Base-by-base conservation (phyloP, 306 rosid species). In the Begonia loranthoides region DNA sequence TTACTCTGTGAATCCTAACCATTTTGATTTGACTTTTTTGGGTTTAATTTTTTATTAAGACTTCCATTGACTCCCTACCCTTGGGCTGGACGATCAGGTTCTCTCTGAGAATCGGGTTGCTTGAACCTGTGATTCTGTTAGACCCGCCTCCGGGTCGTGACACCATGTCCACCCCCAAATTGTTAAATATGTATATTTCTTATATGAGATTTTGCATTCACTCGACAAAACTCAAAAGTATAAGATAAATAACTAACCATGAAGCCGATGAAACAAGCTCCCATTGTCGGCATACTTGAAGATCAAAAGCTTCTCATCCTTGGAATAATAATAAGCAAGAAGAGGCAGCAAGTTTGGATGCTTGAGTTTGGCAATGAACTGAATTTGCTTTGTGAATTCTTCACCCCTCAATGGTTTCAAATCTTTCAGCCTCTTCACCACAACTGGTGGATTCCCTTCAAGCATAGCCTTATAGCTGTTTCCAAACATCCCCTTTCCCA, bases 361-460 rank as follows among this genome's bases (percentile, higher is more conserved):
- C 36, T 64, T 77, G 46, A 62, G 59, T 41, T 67, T 70, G 39
- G 83, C 74, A 70, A 84, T 73, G 49, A 47, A 4, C 36, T 57
- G 66, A 58, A 84, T 49, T 49, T 60, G 73, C 65, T 38, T 70
- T 13, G 22, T 56, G 56, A 84, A 84, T 17, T 84, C 95, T 9
- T 66, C 84, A 17, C 17, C 50, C 2, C 70, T 61, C 50, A 84
- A 38, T 6, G 95, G 87, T 58, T 80, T 77, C 75, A 84, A 59
- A 61, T 89, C 87, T 64, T 81, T 64, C 13, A 82, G 64, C 75
- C 90, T n/a, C 70, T 89, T 89, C 12, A 89, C 95, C 12, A 89
- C 85, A 22, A 82, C 56, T 13, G 62, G 49, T 15, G 72, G 21
- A 63, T 79, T 82, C 33, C 69, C 66, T 56, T 51, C 60, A 55